These are phyloP conservation scores for Coniochaeta sp. DNA, from an alignment of 2,329 filamentous ascomycete species.

Conservation along the genomic window DNA sequence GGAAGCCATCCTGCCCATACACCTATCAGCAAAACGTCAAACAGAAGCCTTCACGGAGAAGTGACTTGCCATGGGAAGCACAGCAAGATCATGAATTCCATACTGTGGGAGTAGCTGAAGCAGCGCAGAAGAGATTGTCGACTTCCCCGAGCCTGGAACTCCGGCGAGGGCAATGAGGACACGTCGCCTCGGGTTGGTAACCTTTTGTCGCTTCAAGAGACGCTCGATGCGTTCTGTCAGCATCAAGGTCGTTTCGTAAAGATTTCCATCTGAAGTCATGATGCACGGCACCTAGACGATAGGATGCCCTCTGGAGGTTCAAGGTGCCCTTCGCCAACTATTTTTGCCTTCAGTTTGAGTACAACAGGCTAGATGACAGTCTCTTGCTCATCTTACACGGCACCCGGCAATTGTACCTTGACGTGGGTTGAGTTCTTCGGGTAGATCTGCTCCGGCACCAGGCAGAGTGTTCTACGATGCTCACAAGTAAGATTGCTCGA, in stretches of 20 bases:
- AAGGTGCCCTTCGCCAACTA: not conserved
- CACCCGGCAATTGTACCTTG: not conserved
- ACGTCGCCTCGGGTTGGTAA: constrained; percentile 7
- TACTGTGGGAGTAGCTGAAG: constrained; percentile 8
- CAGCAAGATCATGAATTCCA: constrained; percentile 10
- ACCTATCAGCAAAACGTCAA: not conserved
- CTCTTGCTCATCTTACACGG: not conserved
- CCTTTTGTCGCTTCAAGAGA: constrained; percentile 2
- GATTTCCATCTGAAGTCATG: not conserved
- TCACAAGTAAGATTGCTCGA: not conserved
- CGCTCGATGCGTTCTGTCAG: constrained; percentile 6
- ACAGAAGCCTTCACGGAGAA: not conserved
- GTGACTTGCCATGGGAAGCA: constrained; percentile 18
- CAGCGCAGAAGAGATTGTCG: constrained; percentile 17
- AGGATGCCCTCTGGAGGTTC: not conserved
- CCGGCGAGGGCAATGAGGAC: constrained; percentile 22
- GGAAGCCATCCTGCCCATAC: constrained; percentile 20
- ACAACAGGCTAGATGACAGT: not conserved
- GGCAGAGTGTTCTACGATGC: not conserved
- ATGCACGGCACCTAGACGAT: not conserved
- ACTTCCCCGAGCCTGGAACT: constrained; percentile 22
- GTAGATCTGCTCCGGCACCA: not conserved
- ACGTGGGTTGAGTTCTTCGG: not conserved
- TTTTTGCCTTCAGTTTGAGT: not conserved
- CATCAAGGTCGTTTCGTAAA: not conserved